phyloP scores from a whole-genome alignment of 2,329 filamentous ascomycete genomes.

The Colletotrichum lindemuthianum region DNA sequence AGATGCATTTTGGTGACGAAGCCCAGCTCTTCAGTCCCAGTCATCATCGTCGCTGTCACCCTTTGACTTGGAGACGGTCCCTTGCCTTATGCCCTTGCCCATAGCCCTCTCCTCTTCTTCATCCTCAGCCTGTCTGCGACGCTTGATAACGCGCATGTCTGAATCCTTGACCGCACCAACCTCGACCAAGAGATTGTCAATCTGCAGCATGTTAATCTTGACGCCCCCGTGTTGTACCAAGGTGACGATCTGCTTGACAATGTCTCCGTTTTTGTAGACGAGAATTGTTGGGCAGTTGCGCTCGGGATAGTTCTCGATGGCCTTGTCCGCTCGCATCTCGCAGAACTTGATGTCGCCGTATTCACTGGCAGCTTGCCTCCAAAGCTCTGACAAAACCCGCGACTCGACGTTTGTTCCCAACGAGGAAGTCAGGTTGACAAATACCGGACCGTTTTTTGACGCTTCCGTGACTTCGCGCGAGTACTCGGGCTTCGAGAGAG shows the following conservation, averaged over 20 bases:
- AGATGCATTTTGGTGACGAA: background rate
- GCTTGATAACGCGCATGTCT: conserved; percentile 79
- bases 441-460: conserved; percentile 73
- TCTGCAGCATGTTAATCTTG: conserved; percentile 74
- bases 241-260: conserved; percentile 92
- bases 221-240: conserved; percentile 80
- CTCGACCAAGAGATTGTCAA: conserved; percentile 84
- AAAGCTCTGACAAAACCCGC: conserved; percentile 82
- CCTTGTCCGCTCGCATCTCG: conserved; percentile 90
- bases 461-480: conserved; percentile 90
- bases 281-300: conserved; percentile 93
- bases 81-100: conserved; percentile 61
- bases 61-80: conserved; percentile 55
- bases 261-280: conserved; percentile 92
- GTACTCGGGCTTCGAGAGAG: conserved; percentile 94
- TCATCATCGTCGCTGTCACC: conserved; percentile 64
- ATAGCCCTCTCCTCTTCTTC: conserved; percentile 66
- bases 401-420: conserved; percentile 86
- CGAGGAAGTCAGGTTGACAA: conserved; percentile 86
- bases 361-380: conserved; percentile 83
- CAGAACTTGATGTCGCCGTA: conserved; percentile 98
- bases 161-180: conserved; percentile 81
- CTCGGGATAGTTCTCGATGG: conserved; percentile 96
- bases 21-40: conserved; percentile 63
- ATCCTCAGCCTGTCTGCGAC: conserved; percentile 68